These are phyloP conservation scores for Pseudogymnoascus sp. DNA, from an alignment of 2,329 filamentous ascomycete genomes.

Conservation along the genomic window DNA sequence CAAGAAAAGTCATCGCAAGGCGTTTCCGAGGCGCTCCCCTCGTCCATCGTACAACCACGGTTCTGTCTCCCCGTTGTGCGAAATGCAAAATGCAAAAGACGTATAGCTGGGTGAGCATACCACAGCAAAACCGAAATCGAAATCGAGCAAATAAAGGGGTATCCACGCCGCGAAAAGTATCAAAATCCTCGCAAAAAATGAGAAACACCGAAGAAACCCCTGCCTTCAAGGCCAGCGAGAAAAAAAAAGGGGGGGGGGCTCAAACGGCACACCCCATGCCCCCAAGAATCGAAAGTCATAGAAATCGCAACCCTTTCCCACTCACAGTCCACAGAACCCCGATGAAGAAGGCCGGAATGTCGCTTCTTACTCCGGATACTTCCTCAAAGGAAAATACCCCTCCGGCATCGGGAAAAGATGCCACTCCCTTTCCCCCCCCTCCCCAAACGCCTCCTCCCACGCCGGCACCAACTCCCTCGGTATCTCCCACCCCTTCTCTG, in stretches of 20 bases:
- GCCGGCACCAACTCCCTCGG: constrained; percentile 34
- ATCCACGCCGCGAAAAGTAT: not conserved
- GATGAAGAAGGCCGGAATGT: not conserved
- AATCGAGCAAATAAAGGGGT: not conserved
- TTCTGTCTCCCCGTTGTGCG: not conserved
- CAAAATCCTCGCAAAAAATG: not conserved
- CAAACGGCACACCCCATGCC: not conserved
- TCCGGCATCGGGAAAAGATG: constrained; percentile 14
- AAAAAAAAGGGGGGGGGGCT: not conserved
- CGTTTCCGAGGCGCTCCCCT: not conserved
- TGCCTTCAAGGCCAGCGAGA: not conserved
- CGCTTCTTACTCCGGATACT: not conserved
- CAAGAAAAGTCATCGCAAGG: not conserved
- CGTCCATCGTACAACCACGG: not conserved
- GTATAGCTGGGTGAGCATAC: not conserved
- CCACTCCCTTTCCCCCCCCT: constrained; percentile 8
- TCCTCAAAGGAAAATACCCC: constrained; percentile 10
- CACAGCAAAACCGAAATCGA: not conserved
- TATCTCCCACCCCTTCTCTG: constrained; percentile 42
- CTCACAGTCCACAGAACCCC: not conserved
- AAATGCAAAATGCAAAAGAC: not conserved
- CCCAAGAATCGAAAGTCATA: not conserved
- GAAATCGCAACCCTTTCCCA: not conserved
- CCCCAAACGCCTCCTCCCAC: constrained; percentile 1
- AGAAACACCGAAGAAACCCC: not conserved